These are phyloP conservation scores for Lactifluus pinguis DNA, from an alignment of 768 basidiomycete genomes.

Conservation along the genomic window DNA sequence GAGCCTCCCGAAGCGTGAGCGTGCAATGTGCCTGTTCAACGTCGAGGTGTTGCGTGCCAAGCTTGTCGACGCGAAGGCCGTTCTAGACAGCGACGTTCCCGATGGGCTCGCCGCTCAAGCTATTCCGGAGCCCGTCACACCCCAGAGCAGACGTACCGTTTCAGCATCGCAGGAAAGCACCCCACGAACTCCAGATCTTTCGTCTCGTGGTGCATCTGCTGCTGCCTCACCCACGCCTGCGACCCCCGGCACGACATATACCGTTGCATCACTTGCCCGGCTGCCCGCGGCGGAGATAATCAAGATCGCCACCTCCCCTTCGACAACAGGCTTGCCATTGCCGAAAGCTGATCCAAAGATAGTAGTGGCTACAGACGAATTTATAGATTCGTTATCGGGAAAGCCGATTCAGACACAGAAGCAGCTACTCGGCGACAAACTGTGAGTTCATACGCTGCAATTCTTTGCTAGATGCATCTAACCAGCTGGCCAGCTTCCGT, in stretches of 20 bases:
- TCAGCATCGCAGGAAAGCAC: constrained; percentile 34
- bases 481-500: constrained; percentile 32
- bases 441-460: constrained; percentile 35
- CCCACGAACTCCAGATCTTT: constrained; percentile 70
- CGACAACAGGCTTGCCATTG: constrained; percentile 29
- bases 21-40: constrained; percentile 88
- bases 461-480: constrained; percentile 8
- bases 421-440: constrained; percentile 71
- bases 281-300: constrained; percentile 73
- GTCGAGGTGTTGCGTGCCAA: constrained; percentile 68
- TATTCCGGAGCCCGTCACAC: constrained; percentile 40
- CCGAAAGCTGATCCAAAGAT: constrained; percentile 21
- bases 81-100: constrained; percentile 66
- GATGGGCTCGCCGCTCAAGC: constrained; percentile 28
- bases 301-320: constrained; percentile 46
- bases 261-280: constrained; percentile 60
- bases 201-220: constrained; percentile 65
- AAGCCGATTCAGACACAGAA: constrained; percentile 74
- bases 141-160: constrained; percentile 43
- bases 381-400: constrained; percentile 55
- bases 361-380: constrained; percentile 51
- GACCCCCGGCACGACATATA: constrained; percentile 50
- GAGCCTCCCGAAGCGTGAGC: constrained; percentile 80
- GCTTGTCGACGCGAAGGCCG: constrained; percentile 71
- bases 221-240: constrained; percentile 60